Evolutionary conservation across 345 rosid species (phyloP).

Genomic region (Euphorbia peplus): DNA sequence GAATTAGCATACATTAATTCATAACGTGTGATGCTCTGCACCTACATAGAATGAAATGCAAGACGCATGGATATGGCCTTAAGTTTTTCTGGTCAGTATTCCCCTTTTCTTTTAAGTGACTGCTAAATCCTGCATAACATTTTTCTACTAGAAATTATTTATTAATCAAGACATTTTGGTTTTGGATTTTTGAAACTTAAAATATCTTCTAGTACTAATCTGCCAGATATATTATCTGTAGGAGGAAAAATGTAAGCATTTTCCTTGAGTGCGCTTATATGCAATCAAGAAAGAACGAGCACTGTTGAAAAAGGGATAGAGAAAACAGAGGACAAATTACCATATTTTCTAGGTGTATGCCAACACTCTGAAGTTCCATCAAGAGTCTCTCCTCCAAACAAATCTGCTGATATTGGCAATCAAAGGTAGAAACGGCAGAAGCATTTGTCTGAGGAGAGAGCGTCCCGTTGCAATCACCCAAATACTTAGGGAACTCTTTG

Average conservation of each 20-base stretch:
- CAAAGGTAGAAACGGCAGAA: slow-evolving; percentile 19
- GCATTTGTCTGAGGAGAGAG: slow-evolving; percentile 14
- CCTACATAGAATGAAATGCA: background rate
- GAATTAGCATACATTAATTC: slow-evolving; percentile 1
- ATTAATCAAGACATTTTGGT: background rate
- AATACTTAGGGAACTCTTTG: slow-evolving; percentile 13
- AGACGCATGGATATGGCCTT: background rate
- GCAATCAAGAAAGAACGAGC: background rate
- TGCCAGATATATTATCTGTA: background rate
- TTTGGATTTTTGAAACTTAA: background rate
- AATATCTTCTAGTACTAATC: background rate
- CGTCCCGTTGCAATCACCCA: slow-evolving; percentile 22
- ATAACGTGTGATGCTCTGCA: background rate
- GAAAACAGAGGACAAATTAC: slow-evolving; percentile 20
- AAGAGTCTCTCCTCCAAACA: slow-evolving; percentile 39
- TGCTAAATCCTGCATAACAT: background rate
- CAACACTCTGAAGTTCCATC: slow-evolving; percentile 54
- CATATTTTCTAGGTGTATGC: slow-evolving; percentile 44
- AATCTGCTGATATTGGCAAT: slow-evolving; percentile 38
- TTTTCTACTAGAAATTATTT: background rate
- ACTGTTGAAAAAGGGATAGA: background rate
- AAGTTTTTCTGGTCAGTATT: background rate
- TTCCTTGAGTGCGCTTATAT: background rate
- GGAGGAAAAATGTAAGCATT: background rate
- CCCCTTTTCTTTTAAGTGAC: background rate